These are phyloP conservation scores for Austroboletus novae-zelandiae DNA, from an alignment of 1,284 basidiomycete species.

Conservation along the genomic window DNA sequence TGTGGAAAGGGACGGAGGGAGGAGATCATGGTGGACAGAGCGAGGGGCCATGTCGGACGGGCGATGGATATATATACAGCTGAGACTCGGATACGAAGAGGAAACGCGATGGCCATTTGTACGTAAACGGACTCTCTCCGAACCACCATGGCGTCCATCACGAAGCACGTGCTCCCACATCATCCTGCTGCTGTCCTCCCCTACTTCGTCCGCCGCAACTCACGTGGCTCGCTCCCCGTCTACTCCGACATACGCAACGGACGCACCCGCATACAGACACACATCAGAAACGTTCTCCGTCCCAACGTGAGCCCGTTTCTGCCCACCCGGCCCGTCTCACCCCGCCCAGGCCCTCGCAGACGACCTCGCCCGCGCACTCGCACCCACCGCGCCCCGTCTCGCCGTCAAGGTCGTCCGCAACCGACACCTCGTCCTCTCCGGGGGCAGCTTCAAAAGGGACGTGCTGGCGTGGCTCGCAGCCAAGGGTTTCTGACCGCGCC, in stretches of 20 bases:
- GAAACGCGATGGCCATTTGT: constrained; percentile 2
- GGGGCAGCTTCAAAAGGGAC: constrained; percentile 57
- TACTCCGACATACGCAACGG: constrained; percentile 70
- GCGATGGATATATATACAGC: not conserved
- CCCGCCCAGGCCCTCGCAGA: constrained; percentile 47
- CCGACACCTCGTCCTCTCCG: constrained; percentile 53
- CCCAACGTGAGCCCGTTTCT: constrained; percentile 34
- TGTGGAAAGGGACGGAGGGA: not conserved
- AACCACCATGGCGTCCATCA: constrained; percentile 13
- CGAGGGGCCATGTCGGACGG: not conserved
- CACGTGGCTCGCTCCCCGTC: constrained; percentile 63
- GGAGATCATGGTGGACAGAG: not conserved
- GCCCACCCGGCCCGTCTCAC: not conserved
- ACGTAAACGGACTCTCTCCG: constrained; percentile 17
- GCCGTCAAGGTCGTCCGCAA: constrained; percentile 44
- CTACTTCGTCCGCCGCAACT: constrained; percentile 65
- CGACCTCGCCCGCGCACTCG: constrained; percentile 47
- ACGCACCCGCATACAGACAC: constrained; percentile 51
- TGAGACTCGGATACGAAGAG: not conserved
- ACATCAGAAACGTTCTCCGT: constrained; percentile 49
- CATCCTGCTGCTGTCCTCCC: constrained; percentile 26
- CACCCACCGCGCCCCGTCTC: constrained; percentile 47
- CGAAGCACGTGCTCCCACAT: constrained; percentile 12
- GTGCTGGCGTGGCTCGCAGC: constrained; percentile 56
- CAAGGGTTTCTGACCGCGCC: constrained; percentile 50